phyloP scores from a whole-genome alignment of 352 stramenopile species.

The Globisporangium heterothallicum region DNA sequence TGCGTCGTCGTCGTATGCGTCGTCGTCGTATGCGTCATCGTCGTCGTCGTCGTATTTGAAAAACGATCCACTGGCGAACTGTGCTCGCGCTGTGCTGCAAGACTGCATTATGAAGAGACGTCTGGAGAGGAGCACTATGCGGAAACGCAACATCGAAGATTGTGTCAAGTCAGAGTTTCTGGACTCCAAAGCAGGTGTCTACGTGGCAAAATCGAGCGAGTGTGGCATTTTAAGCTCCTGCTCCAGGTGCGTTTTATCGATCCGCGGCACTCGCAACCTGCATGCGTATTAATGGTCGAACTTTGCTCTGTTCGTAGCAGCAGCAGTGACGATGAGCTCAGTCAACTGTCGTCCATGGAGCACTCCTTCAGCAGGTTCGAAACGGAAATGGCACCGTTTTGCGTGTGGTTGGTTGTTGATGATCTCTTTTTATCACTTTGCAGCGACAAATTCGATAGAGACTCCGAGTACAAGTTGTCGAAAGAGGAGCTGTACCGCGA shows the following conservation, averaged over 20 bases:
- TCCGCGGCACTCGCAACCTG: too few relatives aligned
- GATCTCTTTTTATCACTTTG: slow-evolving; percentile 9
- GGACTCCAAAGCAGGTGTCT: slow-evolving; percentile 28
- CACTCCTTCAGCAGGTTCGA: slow-evolving; percentile 52
- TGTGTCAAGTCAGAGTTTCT: slow-evolving; percentile 28
- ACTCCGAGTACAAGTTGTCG: slow-evolving; percentile 42
- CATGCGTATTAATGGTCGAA: too few relatives aligned
- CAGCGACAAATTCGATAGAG: slow-evolving; percentile 33
- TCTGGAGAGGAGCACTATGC: slow-evolving; percentile 46
- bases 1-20: slow-evolving; percentile 33
- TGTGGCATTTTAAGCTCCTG: slow-evolving; percentile 37
- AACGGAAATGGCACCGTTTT: background rate
- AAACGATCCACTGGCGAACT: slow-evolving; percentile 52
- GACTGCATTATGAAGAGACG: slow-evolving; percentile 64
- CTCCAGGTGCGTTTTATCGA: slow-evolving; percentile 49
- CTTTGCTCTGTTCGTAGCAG: slow-evolving; percentile 12
- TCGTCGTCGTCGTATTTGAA: slow-evolving; percentile 32
- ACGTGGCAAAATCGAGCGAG: slow-evolving; percentile 34
- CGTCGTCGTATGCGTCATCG: slow-evolving; percentile 33
- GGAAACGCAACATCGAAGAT: slow-evolving; percentile 65
- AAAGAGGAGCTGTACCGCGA: slow-evolving; percentile 66
- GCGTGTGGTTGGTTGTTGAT: background rate
- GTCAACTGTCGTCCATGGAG: slow-evolving; percentile 62
- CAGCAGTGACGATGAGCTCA: slow-evolving; percentile 79
- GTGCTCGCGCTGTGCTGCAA: slow-evolving; percentile 57